Evolutionary conservation across 768 basidiomycete genomes (phyloP), one percentile per base, ranked within the genome.

Genomic region (Boletus subparvulus): DNA sequence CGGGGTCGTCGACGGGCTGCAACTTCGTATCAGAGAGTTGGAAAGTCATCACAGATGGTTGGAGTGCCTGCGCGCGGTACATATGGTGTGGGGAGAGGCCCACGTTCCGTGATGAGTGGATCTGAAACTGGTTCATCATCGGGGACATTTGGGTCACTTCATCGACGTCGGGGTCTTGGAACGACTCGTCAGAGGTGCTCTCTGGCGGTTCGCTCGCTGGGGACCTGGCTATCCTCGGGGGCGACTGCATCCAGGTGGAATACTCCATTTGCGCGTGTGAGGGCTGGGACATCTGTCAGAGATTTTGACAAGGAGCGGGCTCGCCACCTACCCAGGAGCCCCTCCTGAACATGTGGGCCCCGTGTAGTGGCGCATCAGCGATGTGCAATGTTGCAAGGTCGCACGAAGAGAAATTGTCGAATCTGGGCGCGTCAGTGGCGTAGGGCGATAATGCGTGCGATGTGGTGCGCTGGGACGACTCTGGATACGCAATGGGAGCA

Each of bases 71-170:
- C 9, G 56, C 32, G 11, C 17, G 57, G 46, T 58, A 35, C 36
- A 36, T 45, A 39, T 61, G 58, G 3, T 52, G 44, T 16, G 55
- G 44, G 13, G 55, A 26, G 33, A 33, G 44, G 47, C 50, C 48
- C 45, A 56, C 13, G 49, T 44, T 54, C 36, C 58, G 56, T 16
- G 61, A 56, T 10, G 65, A 51, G 26, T 52, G 68, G 24, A 72
- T 40, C 50, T 72, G 70, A 19, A 73, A 73, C 48, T 64, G 62
- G 43, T 63, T 66, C 61, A 69, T 61, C 70, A 73, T 67, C 48
- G 69, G 72, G 2, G 58, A 72, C 66, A 73, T 73, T 28, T 48
- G 47, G 45, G 41, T 61, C 42, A 13, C 48, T 28, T 70, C 72
- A 26, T 69, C 68, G 37, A 35, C 51, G 39, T 69, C 72, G 7